Evolutionary conservation across 2,329 filamentous ascomycete genomes (phyloP).

Genomic region (Orbilia blumenaviensis): DNA sequence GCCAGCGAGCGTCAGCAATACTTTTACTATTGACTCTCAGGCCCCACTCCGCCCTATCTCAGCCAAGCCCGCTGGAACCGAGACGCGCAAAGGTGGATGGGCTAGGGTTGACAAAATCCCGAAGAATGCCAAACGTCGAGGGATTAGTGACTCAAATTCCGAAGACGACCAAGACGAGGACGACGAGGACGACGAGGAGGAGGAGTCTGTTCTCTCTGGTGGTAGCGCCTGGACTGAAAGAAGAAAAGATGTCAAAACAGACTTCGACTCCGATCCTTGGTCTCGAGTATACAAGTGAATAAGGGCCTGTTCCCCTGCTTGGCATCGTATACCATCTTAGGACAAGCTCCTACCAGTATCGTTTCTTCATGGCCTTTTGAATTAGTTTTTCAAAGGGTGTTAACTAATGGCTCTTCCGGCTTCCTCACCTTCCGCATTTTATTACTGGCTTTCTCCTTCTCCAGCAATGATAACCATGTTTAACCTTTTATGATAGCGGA

Average conservation of each 20-base stretch:
- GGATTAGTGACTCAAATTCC: constrained; percentile 11
- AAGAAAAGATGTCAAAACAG: constrained; percentile 43
- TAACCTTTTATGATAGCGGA: too few relatives aligned
- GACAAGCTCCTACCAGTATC: not conserved
- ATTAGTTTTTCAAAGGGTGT: not conserved
- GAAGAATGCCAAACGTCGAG: constrained; percentile 16
- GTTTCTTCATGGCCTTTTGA: not conserved
- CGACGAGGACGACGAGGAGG: constrained; percentile 29
- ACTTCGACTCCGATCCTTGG: constrained; percentile 49
- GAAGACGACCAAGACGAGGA: constrained; percentile 32
- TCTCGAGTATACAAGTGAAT: constrained; percentile 7
- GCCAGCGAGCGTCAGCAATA: not conserved
- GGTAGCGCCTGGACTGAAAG: constrained; percentile 39
- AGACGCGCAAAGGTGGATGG: constrained; percentile 53
- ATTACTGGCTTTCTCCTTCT: too few relatives aligned
- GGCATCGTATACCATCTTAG: too few relatives aligned
- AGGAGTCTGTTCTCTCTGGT: constrained; percentile 10
- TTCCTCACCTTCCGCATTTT: not conserved
- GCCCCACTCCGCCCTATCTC: not conserved
- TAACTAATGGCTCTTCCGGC: not conserved
- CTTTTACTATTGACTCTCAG: constrained; percentile 2
- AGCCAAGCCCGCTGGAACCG: not conserved
- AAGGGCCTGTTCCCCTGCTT: too few relatives aligned
- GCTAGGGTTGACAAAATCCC: constrained; percentile 47
- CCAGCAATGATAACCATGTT: too few relatives aligned